Base-by-base conservation (phyloP, 177 flowering plant genomes). In the Telopea speciosissima region DNA sequence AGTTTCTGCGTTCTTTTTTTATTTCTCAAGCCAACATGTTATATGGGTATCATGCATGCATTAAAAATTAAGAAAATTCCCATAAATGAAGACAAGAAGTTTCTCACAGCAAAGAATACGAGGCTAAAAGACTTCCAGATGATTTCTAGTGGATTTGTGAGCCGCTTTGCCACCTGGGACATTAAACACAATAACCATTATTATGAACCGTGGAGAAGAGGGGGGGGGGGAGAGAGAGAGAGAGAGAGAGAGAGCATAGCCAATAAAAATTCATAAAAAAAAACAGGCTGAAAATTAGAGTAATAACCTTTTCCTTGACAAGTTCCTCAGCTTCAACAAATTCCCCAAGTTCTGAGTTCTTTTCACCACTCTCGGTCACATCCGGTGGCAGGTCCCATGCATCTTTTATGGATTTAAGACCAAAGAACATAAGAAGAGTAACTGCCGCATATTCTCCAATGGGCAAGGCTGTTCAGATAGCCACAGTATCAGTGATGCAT, bases 391-490 rank as follows among this genome's bases (percentile, higher is more conserved):
- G 89, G 65, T 90, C 90, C 99, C 99, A 95, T 65, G 99, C 96
- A 84, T 91, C 92, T 80, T 92, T 95, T 73, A 95, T 88, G 31
- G 99, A 83, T 75, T 87, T 95, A 26, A 92, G 83, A 33, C 99
- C 97, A 73, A 95, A 95, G 79, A 95, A 92, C 85, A 90, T 63
- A 33, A 95, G 82, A 77, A 95, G 97, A 63, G 97, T 78, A 33
- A 95, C 87, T 21, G 99, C 99, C 10, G 93, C 93, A 82, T 91
- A 95, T 82, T 95, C 99, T 84, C 99, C 99, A 70, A 95, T 81
- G 33, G 99, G 99, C 83, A 95, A 77, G 58, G 99, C 99, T 95
- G 91, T 73, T 67, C 19, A 76, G 24, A 75, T 63, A 42, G 60
- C 65, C 72, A 81, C 24, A 67, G 25, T 68, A 62, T 10, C 36